These are phyloP conservation scores for Phytophthora idaei DNA, from an alignment of 352 stramenopile genomes.

Conservation along the genomic window DNA sequence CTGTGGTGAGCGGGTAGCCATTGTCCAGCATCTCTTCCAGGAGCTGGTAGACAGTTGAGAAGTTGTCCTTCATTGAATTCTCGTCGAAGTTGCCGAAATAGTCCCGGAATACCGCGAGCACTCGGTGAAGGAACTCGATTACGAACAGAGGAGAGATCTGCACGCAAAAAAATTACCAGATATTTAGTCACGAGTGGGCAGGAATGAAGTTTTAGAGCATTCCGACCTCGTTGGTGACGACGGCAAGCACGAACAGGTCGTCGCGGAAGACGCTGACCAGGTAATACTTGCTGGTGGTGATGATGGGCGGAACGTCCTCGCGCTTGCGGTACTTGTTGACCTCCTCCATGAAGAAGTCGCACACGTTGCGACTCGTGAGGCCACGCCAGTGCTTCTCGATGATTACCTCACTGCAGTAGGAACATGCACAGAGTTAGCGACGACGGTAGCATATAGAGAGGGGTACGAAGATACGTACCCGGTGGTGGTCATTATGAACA, in stretches of 20 bases:
- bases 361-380: conserved; percentile 94
- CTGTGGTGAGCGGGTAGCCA: conserved; percentile 96
- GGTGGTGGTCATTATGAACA: conserved; percentile 97
- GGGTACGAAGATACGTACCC: conserved; percentile 50
- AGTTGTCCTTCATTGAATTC: conserved; percentile 98
- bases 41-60: conserved; percentile 96
- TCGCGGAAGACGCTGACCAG: conserved; percentile 94
- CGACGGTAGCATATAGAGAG: not conserved
- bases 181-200: not conserved
- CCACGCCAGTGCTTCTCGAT: conserved; percentile 99
- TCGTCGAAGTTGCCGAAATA: conserved; percentile 98
- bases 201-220: not conserved
- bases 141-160: conserved; percentile 89
- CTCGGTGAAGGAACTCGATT: conserved; percentile 97
- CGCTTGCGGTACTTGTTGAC: conserved; percentile 93
- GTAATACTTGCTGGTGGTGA: conserved; percentile 90
- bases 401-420: conserved; percentile 90
- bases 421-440: conserved; percentile 14
- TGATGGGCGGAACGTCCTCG: conserved; percentile 89
- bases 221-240: conserved; percentile 93
- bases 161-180: conserved; percentile 3
- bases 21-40: conserved; percentile 98
- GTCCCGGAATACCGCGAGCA: conserved; percentile 96
- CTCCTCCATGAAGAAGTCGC: conserved; percentile 98
- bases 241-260: conserved; percentile 95